A percentile compares a stretch with the other conserved stretches of the same genome.
These are phyloP conservation scores for Fistulinella prunicolor DNA, from an alignment of 768 basidiomycete genomes.

Conservation along the genomic window DNA sequence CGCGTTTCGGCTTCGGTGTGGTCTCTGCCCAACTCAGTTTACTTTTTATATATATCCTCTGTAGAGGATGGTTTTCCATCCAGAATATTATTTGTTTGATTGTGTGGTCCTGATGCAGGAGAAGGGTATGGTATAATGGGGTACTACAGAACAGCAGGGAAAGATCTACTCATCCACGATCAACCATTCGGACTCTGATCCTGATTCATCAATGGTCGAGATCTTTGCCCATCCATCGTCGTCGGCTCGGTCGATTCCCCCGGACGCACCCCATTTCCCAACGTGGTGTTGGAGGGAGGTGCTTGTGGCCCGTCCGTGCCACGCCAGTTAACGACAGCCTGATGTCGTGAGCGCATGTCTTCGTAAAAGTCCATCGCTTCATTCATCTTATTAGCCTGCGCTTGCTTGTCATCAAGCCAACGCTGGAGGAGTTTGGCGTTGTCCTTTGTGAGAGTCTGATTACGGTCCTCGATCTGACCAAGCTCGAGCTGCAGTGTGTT, in stretches of 20 bases:
- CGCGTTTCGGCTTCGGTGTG: slow-evolving; percentile 19
- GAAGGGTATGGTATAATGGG: slow-evolving; percentile 23
- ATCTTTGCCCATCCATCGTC: slow-evolving; percentile 69
- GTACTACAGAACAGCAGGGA: slow-evolving; percentile 11
- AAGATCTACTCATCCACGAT: slow-evolving; percentile 52
- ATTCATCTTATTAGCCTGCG: slow-evolving; percentile 93
- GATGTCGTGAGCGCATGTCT: slow-evolving; percentile 74
- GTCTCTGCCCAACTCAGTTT: slow-evolving; percentile 17
- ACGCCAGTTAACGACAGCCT: slow-evolving; percentile 58
- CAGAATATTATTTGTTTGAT: slow-evolving; percentile 23
- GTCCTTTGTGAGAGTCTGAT: slow-evolving; percentile 82
- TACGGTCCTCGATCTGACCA: slow-evolving; percentile 83
- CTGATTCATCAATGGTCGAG: slow-evolving; percentile 64
- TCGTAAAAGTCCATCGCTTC: slow-evolving; percentile 89
- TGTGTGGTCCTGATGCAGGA: slow-evolving; percentile 6
- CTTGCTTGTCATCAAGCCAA: slow-evolving; percentile 94
- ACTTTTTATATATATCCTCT: slow-evolving; percentile 27
- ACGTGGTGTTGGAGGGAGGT: slow-evolving; percentile 37
- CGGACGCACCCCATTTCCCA: slow-evolving; percentile 44
- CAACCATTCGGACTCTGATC: slow-evolving; percentile 92
- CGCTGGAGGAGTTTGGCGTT: slow-evolving; percentile 94
- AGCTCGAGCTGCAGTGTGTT: slow-evolving; percentile 89
- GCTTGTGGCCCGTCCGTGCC: slow-evolving; percentile 36
- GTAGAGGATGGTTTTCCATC: slow-evolving; percentile 32
- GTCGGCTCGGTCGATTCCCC: slow-evolving; percentile 35